These are phyloP conservation scores for Colletotrichum sp. DNA, from an alignment of 2,329 filamentous ascomycete genomes.

Conservation along the genomic window DNA sequence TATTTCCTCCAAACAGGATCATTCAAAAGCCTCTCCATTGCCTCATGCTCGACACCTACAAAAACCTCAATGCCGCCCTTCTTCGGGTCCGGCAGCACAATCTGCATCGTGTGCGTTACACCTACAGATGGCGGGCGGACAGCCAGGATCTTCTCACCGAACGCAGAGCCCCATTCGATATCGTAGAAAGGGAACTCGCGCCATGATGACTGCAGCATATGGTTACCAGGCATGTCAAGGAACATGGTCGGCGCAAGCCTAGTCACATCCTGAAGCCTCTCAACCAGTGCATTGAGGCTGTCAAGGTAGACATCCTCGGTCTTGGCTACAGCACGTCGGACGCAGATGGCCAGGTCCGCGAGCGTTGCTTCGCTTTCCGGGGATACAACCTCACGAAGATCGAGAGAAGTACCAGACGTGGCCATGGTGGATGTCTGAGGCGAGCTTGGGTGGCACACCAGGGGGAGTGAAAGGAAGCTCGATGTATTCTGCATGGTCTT, in stretches of 20 bases:
- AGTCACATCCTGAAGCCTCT: conserved; percentile 34
- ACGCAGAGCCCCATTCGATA: conserved; percentile 37
- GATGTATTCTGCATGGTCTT: conserved; percentile 36
- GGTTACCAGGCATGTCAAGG: conserved; percentile 37
- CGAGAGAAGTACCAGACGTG: conserved; percentile 37
- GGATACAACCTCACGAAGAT: conserved; percentile 32
- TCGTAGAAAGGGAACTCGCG: conserved; percentile 35
- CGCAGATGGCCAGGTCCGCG: conserved; percentile 36
- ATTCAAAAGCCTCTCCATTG: conserved; percentile 28
- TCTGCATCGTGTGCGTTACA: conserved; percentile 34
- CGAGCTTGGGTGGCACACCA: conserved; percentile 34
- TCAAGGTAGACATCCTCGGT: conserved; percentile 35
- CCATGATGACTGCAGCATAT: conserved; percentile 39
- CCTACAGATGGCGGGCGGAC: conserved; percentile 35
- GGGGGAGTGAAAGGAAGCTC: conserved; percentile 31
- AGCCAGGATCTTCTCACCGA: conserved; percentile 28
- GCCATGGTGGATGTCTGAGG: conserved; percentile 31
- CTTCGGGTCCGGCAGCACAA: conserved; percentile 34
- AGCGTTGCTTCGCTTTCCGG: conserved; percentile 24
- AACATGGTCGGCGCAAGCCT: conserved; percentile 36
- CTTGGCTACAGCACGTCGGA: conserved; percentile 35
- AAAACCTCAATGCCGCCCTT: conserved; percentile 38
- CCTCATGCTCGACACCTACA: conserved; percentile 33
- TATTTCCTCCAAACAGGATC: conserved; percentile 29
- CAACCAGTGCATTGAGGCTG: conserved; percentile 32